A percentile compares a stretch with the other conserved stretches of the same genome.
phyloP scores from a whole-genome alignment of 805 yeast species.

The Alloascoidea hylecoeti region DNA sequence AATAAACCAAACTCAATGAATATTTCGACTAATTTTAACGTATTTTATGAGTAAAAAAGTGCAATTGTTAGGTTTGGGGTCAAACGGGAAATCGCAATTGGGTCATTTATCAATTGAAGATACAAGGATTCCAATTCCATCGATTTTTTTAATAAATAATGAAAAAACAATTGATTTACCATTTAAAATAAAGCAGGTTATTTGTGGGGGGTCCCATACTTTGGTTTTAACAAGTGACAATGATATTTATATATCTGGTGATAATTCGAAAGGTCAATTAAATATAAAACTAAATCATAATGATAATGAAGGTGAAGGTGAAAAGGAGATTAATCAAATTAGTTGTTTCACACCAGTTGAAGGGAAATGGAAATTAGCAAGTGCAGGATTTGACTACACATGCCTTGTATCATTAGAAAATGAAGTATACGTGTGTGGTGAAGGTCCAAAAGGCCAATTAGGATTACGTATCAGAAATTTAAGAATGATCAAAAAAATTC shows the following conservation, averaged over 20 bases:
- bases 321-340: not conserved
- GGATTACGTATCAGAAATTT: conserved; percentile 29
- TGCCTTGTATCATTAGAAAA: conserved; percentile 28
- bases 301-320: not conserved
- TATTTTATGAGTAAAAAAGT: no score
- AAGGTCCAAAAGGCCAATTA: conserved; percentile 62
- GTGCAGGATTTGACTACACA: conserved; percentile 76
- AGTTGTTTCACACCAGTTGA: conserved; percentile 6
- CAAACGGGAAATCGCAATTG: conserved; percentile 71
- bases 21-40: no score
- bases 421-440: conserved; percentile 39
- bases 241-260: conserved; percentile 42
- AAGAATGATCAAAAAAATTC: conserved; percentile 1
- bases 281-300: not conserved
- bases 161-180: conserved; percentile 5
- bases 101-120: conserved; percentile 48
- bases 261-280: conserved; percentile 37
- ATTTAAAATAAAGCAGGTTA: conserved; percentile 24
- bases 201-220: conserved; percentile 85
- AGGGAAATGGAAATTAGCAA: conserved; percentile 26
- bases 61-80: conserved; percentile 59
- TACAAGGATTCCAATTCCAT: conserved; percentile 15
- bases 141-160: conserved; percentile 5
- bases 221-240: conserved; percentile 42
- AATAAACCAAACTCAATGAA: no score